phyloP scores from a whole-genome alignment of 2,329 filamentous ascomycete genomes.

The Epichloe uncinata region DNA sequence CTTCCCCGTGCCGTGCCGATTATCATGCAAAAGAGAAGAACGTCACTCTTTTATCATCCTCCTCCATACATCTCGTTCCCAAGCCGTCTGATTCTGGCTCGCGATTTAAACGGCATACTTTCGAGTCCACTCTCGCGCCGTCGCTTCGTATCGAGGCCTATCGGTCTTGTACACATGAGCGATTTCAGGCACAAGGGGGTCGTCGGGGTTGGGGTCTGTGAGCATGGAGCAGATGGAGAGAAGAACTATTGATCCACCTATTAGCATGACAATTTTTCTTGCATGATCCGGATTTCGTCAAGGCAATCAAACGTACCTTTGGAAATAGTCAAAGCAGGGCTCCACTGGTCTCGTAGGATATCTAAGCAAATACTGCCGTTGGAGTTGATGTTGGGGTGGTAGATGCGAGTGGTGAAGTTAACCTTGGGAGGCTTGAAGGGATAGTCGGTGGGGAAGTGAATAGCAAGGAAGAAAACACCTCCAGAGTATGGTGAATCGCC shows the following conservation, averaged over 20 bases:
- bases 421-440: slow-evolving; percentile 99
- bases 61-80: not conserved
- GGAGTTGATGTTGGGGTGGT: slow-evolving; percentile 99
- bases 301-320: slow-evolving; percentile 54
- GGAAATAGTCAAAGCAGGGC: slow-evolving; percentile 91
- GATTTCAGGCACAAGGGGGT: slow-evolving; percentile 96
- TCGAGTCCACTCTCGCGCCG: slow-evolving; percentile 93
- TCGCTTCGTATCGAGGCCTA: slow-evolving; percentile 87
- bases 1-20: not conserved
- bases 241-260: slow-evolving; percentile 47
- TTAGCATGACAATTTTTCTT: slow-evolving; percentile 1
- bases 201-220: slow-evolving; percentile 97
- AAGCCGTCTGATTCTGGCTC: not conserved
- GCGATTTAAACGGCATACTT: slow-evolving; percentile 80
- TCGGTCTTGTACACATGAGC: slow-evolving; percentile 99
- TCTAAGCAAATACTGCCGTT: slow-evolving; percentile 99
- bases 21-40: slow-evolving; percentile 6
- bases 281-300: no score
- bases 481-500: slow-evolving; percentile 94
- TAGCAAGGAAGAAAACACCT: slow-evolving; percentile 98
- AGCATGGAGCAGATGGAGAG: slow-evolving; percentile 99
- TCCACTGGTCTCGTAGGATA: slow-evolving; percentile 98
- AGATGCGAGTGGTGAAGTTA: slow-evolving; percentile 99
- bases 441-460: slow-evolving; percentile 99
- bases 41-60: slow-evolving; percentile 1